Conservation (phyloP, 768 basidiomycete genomes). For the Tricholoma terreum region DNA sequence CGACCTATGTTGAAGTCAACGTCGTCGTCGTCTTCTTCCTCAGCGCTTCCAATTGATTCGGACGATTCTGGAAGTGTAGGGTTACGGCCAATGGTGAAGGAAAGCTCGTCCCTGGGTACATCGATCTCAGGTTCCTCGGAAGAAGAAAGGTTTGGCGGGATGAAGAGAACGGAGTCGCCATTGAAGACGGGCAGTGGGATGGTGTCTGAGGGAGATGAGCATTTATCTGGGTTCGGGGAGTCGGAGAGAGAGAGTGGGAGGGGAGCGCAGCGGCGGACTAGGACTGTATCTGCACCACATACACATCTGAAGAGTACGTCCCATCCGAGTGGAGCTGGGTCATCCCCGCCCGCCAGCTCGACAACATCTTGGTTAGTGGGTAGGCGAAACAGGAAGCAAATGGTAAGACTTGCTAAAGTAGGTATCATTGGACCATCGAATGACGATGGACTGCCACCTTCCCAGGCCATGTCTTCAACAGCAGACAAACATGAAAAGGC, state of each 20-base stretch:
- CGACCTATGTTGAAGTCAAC: slow-evolving; percentile 2
- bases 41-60: slow-evolving; percentile 14
- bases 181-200: background rate
- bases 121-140: slow-evolving; percentile 8
- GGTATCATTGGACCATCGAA: background rate
- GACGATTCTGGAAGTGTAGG: slow-evolving; percentile 1
- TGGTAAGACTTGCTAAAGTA: background rate
- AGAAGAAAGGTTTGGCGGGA: slow-evolving; percentile 1
- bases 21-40: slow-evolving; percentile 3
- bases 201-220: background rate
- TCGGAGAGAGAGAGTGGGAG: background rate
- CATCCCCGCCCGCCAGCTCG: slow-evolving; percentile 7
- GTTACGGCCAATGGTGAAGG: background rate
- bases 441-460: background rate
- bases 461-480: background rate
- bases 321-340: slow-evolving; percentile 1
- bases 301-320: background rate
- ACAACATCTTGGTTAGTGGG: background rate
- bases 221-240: background rate
- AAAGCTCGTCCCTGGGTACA: slow-evolving; percentile 11
- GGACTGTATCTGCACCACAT: slow-evolving; percentile 14
- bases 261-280: slow-evolving; percentile 1
- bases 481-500: background rate
- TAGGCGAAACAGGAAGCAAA: background rate
- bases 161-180: slow-evolving; percentile 1